Evolutionary conservation across 495 filamentous ascomycete species (phyloP).

Genomic region (Hypoxylon cercidicola): DNA sequence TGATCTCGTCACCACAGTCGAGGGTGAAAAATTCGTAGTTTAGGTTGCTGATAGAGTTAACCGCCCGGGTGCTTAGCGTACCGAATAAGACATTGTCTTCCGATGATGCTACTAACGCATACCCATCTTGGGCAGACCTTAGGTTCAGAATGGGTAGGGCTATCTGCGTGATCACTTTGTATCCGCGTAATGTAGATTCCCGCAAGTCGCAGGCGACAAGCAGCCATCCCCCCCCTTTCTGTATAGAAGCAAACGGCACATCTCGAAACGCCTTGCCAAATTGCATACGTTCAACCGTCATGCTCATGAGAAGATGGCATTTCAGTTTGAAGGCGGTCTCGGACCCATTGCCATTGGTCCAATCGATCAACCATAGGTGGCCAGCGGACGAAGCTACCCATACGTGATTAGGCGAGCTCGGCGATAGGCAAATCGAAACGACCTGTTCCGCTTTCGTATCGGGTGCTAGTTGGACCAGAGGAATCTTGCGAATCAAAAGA

Average conservation of each 20-base stretch:
- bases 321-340: constrained; percentile 48
- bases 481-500: constrained; percentile 73
- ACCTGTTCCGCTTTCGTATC: constrained; percentile 50
- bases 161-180: constrained; percentile 47
- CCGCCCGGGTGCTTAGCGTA: constrained; percentile 17
- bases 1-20: constrained; percentile 63
- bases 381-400: constrained; percentile 77
- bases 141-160: constrained; percentile 48
- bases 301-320: constrained; percentile 44
- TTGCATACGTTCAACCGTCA: constrained; percentile 56
- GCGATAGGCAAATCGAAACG: constrained; percentile 68
- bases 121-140: constrained; percentile 38
- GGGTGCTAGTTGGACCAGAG: constrained; percentile 17
- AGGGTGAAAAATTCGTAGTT: constrained; percentile 61
- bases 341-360: constrained; percentile 68
- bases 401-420: constrained; percentile 64
- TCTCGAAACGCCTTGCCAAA: constrained; percentile 50
- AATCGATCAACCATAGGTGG: constrained; percentile 77
- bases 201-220: constrained; percentile 55
- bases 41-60: constrained; percentile 48
- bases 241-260: constrained; percentile 54
- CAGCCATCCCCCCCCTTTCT: constrained; percentile 48
- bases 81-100: constrained; percentile 40
- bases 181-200: constrained; percentile 29
- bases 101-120: constrained; percentile 37